Evolutionary conservation across 176 grass and related monocot genomes (phyloP).

Genomic region (Eremochloa ophiuroides): DNA sequence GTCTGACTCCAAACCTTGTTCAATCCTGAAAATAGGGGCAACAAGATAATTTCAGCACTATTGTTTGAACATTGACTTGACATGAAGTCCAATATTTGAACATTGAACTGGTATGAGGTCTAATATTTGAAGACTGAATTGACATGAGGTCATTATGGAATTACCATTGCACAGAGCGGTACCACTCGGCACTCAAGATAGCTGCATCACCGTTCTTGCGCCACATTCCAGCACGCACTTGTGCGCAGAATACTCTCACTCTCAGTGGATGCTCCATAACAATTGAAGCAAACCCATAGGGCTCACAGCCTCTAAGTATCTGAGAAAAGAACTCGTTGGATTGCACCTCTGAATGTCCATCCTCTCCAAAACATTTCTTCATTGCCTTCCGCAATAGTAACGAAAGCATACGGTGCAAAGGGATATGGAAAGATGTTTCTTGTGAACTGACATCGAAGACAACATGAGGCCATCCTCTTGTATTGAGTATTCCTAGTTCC

Average conservation of each 20-base stretch:
- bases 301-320: constrained; percentile 53
- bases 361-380: constrained; percentile 65
- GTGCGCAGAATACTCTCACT: constrained; percentile 89
- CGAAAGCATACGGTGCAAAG: constrained; percentile 95
- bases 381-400: constrained; percentile 66
- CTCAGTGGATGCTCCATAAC: constrained; percentile 97
- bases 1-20: constrained; percentile 92
- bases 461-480: constrained; percentile 65
- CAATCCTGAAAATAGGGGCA: constrained; percentile 63
- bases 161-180: constrained; percentile 92
- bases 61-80: constrained; percentile 16
- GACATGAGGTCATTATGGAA: constrained; percentile 10
- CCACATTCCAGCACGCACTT: constrained; percentile 99
- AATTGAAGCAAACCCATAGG: constrained; percentile 75
- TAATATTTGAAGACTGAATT: constrained; percentile 15
- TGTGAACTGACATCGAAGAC: constrained; percentile 91
- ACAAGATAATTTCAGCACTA: constrained; percentile 22
- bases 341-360: constrained; percentile 36
- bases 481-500: constrained; percentile 63
- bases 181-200: constrained; percentile 76
- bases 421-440: constrained; percentile 96
- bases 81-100: constrained; percentile 5
- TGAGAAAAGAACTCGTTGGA: constrained; percentile 62
- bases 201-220: constrained; percentile 95
- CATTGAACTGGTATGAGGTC: background rate